phyloP scores from a whole-genome alignment of 225 moss, liverwort and hornwort genomes.

The Polytrichum commune region DNA sequence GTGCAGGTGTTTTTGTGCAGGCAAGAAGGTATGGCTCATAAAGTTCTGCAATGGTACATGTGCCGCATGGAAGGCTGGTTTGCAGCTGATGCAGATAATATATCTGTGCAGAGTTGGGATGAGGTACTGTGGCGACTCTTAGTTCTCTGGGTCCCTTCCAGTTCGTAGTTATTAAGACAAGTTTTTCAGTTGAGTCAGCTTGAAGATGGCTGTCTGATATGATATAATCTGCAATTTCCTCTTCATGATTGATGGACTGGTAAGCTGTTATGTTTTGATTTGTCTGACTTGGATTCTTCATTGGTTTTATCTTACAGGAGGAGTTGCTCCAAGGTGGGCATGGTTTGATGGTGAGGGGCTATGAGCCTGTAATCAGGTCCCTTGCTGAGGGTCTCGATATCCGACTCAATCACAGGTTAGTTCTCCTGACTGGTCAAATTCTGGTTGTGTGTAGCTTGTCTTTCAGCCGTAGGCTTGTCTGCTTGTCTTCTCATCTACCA shows the following conservation, averaged over 20 bases:
- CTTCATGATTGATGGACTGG: no score
- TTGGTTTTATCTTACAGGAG: constrained; percentile 45
- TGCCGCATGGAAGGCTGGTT: constrained; percentile 99
- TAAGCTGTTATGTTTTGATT: no score
- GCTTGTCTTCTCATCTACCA: neutral
- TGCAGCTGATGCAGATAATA: constrained; percentile 88
- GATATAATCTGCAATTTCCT: no score
- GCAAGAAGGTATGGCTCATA: constrained; percentile 83
- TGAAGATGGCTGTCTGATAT: no score
- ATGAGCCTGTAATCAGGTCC: constrained; percentile 75
- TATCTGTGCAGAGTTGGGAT: constrained; percentile 98
- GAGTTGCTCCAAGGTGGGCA: constrained; percentile 95
- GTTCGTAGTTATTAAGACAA: no score
- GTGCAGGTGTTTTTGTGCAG: constrained; percentile 32
- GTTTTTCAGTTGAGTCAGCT: no score
- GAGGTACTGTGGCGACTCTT: constrained; percentile 45
- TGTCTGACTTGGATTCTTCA: no score
- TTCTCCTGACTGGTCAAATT: neutral
- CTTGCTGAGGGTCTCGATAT: constrained; percentile 90
- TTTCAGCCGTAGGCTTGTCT: neutral
- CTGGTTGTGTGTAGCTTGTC: neutral
- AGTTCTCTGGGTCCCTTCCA: no score
- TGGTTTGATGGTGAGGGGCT: constrained; percentile 93
- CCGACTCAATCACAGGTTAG: constrained; percentile 74
- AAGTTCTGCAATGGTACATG: constrained; percentile 97